phyloP scores from a whole-genome alignment of 371 early-diverging fungal genomes.

The Mucor circinelloides region DNA sequence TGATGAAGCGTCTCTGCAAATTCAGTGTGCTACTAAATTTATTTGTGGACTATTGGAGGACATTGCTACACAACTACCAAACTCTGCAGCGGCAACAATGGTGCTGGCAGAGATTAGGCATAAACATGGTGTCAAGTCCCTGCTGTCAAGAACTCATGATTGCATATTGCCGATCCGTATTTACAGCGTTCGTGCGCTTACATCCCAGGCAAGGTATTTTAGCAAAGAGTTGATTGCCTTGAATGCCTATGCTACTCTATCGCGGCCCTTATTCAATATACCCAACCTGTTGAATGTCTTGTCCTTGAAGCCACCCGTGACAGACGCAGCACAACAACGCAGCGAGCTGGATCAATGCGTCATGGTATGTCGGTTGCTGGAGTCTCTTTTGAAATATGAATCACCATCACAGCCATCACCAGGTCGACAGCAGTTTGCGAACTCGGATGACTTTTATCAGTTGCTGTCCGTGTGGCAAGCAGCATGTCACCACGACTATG shows the following conservation, averaged over 20 bases:
- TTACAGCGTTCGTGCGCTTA: not conserved
- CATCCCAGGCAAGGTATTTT: not conserved
- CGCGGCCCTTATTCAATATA: not conserved
- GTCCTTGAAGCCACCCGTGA: not conserved
- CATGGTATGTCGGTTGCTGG: not conserved
- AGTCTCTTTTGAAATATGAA: not conserved
- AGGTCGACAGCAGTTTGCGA: not conserved
- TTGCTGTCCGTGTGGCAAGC: not conserved
- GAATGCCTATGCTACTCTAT: not conserved
- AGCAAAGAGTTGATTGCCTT: not conserved
- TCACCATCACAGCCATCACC: not conserved
- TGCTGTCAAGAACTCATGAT: not conserved
- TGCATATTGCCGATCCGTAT: not conserved
- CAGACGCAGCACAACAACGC: not conserved
- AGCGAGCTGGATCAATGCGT: not conserved
- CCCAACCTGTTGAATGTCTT: not conserved
- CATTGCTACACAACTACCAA: not conserved
- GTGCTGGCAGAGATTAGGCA: not conserved
- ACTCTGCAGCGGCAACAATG: not conserved
- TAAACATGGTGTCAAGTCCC: not conserved
- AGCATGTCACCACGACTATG: not conserved
- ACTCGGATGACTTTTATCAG: not conserved
- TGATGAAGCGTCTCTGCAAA: not conserved
- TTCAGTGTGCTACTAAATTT: not conserved
- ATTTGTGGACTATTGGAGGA: not conserved